These are phyloP conservation scores for Amphibolis antarctica DNA, from an alignment of 106 monocot species.

Conservation along the genomic window DNA sequence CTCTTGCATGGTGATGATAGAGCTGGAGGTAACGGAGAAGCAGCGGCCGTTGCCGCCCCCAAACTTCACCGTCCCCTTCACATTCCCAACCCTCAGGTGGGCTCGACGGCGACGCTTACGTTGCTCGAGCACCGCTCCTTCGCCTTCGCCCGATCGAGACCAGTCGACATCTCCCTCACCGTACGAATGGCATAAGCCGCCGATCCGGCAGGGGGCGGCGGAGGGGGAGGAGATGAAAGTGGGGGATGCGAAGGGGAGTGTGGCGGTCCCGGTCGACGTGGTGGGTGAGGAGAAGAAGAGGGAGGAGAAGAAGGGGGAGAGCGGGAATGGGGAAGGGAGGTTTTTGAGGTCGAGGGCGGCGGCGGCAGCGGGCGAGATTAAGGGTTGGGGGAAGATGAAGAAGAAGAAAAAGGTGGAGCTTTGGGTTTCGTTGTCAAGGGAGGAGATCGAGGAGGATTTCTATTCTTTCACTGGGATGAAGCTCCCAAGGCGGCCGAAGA, in stretches of 20 bases:
- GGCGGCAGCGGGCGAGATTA: too few relatives aligned
- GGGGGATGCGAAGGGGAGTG: neutral
- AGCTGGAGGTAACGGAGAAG: conserved; percentile 6
- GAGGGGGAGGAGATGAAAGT: neutral
- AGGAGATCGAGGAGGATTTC: conserved; percentile 43
- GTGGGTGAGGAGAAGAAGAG: neutral
- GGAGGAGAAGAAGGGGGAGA: conserved; percentile 11
- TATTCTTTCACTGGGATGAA: conserved; percentile 19
- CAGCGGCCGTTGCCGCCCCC: conserved; percentile 5
- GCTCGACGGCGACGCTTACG: conserved; percentile 16
- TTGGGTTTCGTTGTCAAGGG: conserved; percentile 19
- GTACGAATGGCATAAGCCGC: neutral
- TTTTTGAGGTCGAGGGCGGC: too few relatives aligned
- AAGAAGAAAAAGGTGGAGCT: conserved; percentile 11
- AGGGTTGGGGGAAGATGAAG: neutral
- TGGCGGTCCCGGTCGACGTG: neutral
- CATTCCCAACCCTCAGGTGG: conserved; percentile 17
- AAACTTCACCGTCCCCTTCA: conserved; percentile 18
- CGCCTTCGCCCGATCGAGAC: neutral
- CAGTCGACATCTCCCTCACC: too few relatives aligned
- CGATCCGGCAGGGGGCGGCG: neutral
- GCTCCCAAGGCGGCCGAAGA: conserved; percentile 21
- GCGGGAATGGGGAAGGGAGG: neutral
- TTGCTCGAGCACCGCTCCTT: conserved; percentile 4
- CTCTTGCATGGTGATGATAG: conserved; percentile 7